Base-by-base conservation (phyloP, 352 stramenopile genomes). In the Globisporangium cystogenes region DNA sequence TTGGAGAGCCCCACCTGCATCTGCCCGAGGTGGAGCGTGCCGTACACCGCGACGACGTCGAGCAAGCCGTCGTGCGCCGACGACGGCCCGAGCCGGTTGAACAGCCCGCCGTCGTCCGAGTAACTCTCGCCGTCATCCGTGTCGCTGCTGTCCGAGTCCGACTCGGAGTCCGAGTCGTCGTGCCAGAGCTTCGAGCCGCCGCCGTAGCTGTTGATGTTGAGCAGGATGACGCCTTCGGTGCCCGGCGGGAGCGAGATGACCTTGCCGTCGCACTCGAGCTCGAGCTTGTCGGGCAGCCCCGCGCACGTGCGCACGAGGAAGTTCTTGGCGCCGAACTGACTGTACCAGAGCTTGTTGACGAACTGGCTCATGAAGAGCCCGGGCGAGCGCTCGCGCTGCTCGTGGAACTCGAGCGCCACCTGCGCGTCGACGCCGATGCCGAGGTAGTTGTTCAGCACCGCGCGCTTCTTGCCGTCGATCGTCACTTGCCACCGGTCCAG, bases 341-440 rank as follows among this genome's bases (percentile, higher is more conserved):
- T 87, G 73, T 98, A 98, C 69, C 87, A 94, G 7, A 97, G 31
- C 60, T 97, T 97, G 67, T 98, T 97, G 26, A 94, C 86, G 24
- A 93, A 80, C 54, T 93, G 81, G 43, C 78, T 95, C 60, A 91
- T 86, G 42, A 97, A 98, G 1, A 96, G 62, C 16, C 78, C 76
- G 0, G 91, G 91, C 45, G 92, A 92, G 21, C 74, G 74, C 53
- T 96, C 74, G 41, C 91, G 82, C 54, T 94, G 85, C 45, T 92
- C 77, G 44, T 97, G 91, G 67, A 98, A 98, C 45, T 90, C 76
- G 8, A 96, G 74, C 11, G 88, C 87, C 41, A 97, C 84, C 51
- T 90, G 81, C 23, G 91, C 91, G 60, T 98, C 91, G 24, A 97
- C 84, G 18, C 91, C 91, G 33, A 98, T 65, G 35, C 82, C 82